Evolutionary conservation across 768 basidiomycete genomes (phyloP), one percentile per base, ranked within the genome.

Genomic region (Termitomyces sp.): DNA sequence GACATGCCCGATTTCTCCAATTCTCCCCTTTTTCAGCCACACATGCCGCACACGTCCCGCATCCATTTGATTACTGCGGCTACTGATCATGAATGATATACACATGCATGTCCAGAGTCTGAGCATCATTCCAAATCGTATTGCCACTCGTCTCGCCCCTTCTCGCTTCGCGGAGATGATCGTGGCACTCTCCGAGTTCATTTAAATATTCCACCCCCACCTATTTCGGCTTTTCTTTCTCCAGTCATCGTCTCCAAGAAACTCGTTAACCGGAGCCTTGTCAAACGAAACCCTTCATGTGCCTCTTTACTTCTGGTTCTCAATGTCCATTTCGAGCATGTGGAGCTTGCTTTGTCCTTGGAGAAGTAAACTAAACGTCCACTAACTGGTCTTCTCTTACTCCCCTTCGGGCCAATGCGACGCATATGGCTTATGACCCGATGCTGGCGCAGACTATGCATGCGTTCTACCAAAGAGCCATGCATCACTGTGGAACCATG

Each of bases 91-190:
- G 59, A 54, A 60, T 57, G 53, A 60, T 57, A 48, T 41, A 49
- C 53, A 53, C 58, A 60, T 57, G 53, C 55, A 59, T 28, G 28
- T 51, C 55, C 49, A 59, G 45, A 58, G 22, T 50, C 35, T 54
- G 32, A 51, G 45, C 40, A 58, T 58, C 57, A 58, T 58, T 54
- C 57, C 57, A 58, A 58, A 54, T 45, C 43, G 53, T 58, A 58
- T 58, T 54, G 52, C 53, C 57, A 58, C 53, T 51, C 47, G 55
- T 54, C 46, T 57, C 54, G 56, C 51, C 51, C 38, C 50, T 57
- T 58, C 41, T 45, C 32, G 54, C 54, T 60, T 58, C 60, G 55
- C 68, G 71, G 70, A 71, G 62, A 73, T 71, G 69, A 70, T 64
- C 70, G 68, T 70, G 68, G 66, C 65, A 67, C 61, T 61, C 64